A percentile compares a stretch with the other conserved stretches of the same genome.
Evolutionary conservation across 2,329 filamentous ascomycete genomes (phyloP).

Genomic region (Diplodia seriata): DNA sequence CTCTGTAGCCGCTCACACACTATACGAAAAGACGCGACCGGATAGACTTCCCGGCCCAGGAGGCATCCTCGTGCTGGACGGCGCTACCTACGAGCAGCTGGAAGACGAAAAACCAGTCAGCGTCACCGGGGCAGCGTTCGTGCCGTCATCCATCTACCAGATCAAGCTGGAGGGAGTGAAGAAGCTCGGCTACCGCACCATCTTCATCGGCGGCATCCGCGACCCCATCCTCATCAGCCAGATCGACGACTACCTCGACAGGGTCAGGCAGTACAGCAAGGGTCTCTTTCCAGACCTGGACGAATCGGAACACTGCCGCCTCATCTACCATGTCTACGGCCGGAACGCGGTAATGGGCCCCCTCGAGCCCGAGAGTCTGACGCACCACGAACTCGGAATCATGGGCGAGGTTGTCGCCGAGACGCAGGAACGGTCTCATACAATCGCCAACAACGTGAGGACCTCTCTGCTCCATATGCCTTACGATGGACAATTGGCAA

Average conservation of each 20-base stretch:
- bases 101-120: neutral
- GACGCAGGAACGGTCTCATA: neutral
- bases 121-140: neutral
- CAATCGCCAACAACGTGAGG: neutral
- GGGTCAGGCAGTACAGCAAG: slow-evolving; percentile 30
- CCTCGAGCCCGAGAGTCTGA: neutral
- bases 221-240: slow-evolving; percentile 36
- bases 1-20: slow-evolving; percentile 60
- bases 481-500: neutral
- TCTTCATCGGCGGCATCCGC: slow-evolving; percentile 35
- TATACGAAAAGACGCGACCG: slow-evolving; percentile 63
- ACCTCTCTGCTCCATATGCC: neutral
- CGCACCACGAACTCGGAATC: slow-evolving; percentile 7
- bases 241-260: slow-evolving; percentile 36
- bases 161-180: slow-evolving; percentile 37
- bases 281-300: neutral
- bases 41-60: slow-evolving; percentile 60
- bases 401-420: neutral
- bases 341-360: neutral
- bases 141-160: slow-evolving; percentile 22
- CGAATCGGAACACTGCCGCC: neutral
- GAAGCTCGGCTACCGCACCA: slow-evolving; percentile 33
- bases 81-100: slow-evolving; percentile 49
- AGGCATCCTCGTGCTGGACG: slow-evolving; percentile 53
- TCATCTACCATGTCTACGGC: neutral